Base-by-base conservation (phyloP, 208 protist genomes). In the Acanthamoeba royreba region DNA sequence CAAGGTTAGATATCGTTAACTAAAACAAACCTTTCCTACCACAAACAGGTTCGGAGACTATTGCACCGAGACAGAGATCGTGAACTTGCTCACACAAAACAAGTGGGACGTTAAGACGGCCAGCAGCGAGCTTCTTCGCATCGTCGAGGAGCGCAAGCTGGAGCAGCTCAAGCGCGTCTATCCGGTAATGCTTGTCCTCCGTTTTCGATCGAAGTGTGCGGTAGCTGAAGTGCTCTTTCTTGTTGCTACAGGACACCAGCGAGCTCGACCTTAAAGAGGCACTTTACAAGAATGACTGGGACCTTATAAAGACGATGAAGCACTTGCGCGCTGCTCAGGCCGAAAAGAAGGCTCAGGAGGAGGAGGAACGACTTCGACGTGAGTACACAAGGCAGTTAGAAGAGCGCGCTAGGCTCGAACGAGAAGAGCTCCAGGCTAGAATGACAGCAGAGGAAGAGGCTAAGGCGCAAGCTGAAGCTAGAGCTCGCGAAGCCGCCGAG, bases 301-400 rank as follows among this genome's bases (percentile, higher is more conserved):
- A 86, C 28, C 74, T 86, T 33, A 86, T 86, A 15, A 42, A 86
- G 15, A 86, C 74, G 38, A 86, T 86, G 74, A 86, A 86, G 74
- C 74, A 86, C 28, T 42, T 86, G 40, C 74, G 74, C 15, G 33
- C 7, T 33, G 11, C 49, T 11, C 33, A 3, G 74, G 43, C 43
- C 74, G 46, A 86, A 42, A 22, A 35, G 33, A 86, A 53, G 74
- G 46, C 46, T 28, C 9, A 31, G 35, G 35, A 77, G 35, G 66
- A 86, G 46, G 31, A 86, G 25, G 74, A 86, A 42, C 66, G n/a
- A 8, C 49, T 55, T 19, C 49, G 49, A 8, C 13, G 13, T 15
- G 74, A 52, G 74, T n/a, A n/a, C n/a, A n/a, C n/a, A n/a, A n/a
- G n/a, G n/a, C n/a, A n/a, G n/a, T n/a, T n/a, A n/a, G 46, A 45